Conservation (phyloP, 495 filamentous ascomycete genomes). For the Daldinia childiae region DNA sequence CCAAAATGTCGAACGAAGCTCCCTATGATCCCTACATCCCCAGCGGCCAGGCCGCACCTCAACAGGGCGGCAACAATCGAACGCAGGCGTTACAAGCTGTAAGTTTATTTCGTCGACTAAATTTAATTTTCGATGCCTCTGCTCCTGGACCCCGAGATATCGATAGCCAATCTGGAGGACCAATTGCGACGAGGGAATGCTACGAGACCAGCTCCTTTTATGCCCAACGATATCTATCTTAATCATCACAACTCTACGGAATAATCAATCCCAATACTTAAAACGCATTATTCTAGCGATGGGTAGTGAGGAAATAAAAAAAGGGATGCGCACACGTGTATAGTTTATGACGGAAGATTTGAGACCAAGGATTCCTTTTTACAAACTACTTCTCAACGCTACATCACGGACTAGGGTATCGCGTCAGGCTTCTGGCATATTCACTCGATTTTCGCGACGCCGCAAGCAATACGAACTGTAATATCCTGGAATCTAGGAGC, state of each 20-base stretch:
- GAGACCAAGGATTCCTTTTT: neutral
- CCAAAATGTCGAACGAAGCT: slow-evolving; percentile 73
- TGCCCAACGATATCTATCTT: neutral
- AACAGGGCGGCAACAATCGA: slow-evolving; percentile 59
- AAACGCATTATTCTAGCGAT: neutral
- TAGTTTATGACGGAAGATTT: slow-evolving; percentile 12
- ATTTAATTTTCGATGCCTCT: slow-evolving; percentile 31
- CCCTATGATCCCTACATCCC: slow-evolving; percentile 96
- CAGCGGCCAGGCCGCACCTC: slow-evolving; percentile 60
- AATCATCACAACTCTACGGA: neutral
- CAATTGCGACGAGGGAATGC: slow-evolving; percentile 16
- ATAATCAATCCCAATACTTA: neutral
- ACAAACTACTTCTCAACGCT: neutral
- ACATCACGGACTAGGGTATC: neutral
- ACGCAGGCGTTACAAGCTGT: slow-evolving; percentile 81
- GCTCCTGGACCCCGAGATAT: slow-evolving; percentile 31
- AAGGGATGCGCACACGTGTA: slow-evolving; percentile 7
- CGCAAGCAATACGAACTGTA: neutral
- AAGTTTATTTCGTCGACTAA: slow-evolving; percentile 54
- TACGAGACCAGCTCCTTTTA: neutral
- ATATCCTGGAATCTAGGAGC: slow-evolving; percentile 17
- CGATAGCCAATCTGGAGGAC: slow-evolving; percentile 24
- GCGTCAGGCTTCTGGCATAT: neutral
- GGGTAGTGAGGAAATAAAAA: neutral
- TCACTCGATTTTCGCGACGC: slow-evolving; percentile 5